Conservation (phyloP, 805 yeast species). For the Wickerhamiella brachini region DNA sequence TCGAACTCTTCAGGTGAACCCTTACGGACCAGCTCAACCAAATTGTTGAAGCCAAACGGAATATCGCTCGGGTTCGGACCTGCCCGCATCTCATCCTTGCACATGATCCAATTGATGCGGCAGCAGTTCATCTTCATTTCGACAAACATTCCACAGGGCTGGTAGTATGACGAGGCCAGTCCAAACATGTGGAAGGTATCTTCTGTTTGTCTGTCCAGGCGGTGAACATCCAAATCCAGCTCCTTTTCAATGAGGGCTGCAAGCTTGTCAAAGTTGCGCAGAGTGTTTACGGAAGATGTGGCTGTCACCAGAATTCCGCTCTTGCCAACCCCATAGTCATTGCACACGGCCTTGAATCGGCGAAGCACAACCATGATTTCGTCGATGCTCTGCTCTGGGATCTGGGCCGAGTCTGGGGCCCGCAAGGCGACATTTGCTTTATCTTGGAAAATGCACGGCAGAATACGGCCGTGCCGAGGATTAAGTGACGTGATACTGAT, state of each 20-base stretch:
- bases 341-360: constrained; percentile 56
- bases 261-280: background rate
- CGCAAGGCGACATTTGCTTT: constrained; percentile 55
- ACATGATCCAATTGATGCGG: constrained; percentile 56
- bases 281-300: background rate
- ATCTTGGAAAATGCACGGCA: constrained; percentile 70
- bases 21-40: constrained; percentile 36
- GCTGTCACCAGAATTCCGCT: constrained; percentile 58
- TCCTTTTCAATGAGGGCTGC: background rate
- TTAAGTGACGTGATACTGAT: constrained; percentile 60
- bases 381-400: constrained; percentile 31
- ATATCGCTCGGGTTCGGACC: constrained; percentile 44
- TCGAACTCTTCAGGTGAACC: background rate
- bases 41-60: constrained; percentile 64
- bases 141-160: constrained; percentile 52
- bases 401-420: constrained; percentile 25
- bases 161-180: constrained; percentile 58
- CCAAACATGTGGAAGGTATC: constrained; percentile 51
- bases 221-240: background rate
- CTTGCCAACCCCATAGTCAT: constrained; percentile 54
- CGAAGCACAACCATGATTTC: constrained; percentile 52
- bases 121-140: constrained; percentile 64
- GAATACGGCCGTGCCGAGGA: constrained; percentile 54
- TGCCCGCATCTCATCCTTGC: background rate
- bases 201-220: background rate